These are phyloP conservation scores for Chlorella sp. DNA, from an alignment of 139 green algal genomes.

Conservation along the genomic window DNA sequence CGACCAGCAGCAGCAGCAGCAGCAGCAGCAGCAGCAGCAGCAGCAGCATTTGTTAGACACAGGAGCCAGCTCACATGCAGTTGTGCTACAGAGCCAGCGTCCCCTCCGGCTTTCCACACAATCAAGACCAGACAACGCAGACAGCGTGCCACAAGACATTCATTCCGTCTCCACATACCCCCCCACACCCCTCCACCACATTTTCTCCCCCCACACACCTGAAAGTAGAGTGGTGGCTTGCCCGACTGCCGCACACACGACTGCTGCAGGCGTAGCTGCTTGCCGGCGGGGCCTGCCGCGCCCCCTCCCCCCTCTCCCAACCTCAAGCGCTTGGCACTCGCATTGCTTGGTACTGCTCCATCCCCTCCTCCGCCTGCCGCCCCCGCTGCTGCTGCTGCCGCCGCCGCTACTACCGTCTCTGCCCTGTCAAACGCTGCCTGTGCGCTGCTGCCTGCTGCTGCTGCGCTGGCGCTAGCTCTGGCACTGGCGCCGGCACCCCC, in stretches of 20 bases:
- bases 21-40: background rate
- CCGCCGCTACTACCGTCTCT: background rate
- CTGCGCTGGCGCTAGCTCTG: background rate
- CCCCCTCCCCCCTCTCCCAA: background rate
- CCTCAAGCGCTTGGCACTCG: background rate
- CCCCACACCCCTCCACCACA: background rate
- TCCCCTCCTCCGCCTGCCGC: background rate
- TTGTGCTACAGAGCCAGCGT: background rate
- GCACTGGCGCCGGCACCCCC: background rate
- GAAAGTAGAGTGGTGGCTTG: conserved; percentile 33
- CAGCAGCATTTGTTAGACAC: background rate
- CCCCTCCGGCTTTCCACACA: too few relatives aligned
- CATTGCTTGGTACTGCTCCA: conserved; percentile 12
- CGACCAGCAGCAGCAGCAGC: too few relatives aligned
- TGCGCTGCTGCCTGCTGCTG: background rate
- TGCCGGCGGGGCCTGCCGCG: background rate
- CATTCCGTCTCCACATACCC: too few relatives aligned
- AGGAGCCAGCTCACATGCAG: background rate
- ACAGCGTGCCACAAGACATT: too few relatives aligned
- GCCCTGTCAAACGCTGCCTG: background rate
- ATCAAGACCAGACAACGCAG: too few relatives aligned
- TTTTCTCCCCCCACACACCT: background rate
- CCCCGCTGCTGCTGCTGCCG: conserved; percentile 23
- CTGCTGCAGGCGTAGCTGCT: conserved; percentile 18
- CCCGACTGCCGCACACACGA: background rate